These are phyloP conservation scores for Ceratocystis colombiana DNA, from an alignment of 2,329 filamentous ascomycete species.

Conservation along the genomic window DNA sequence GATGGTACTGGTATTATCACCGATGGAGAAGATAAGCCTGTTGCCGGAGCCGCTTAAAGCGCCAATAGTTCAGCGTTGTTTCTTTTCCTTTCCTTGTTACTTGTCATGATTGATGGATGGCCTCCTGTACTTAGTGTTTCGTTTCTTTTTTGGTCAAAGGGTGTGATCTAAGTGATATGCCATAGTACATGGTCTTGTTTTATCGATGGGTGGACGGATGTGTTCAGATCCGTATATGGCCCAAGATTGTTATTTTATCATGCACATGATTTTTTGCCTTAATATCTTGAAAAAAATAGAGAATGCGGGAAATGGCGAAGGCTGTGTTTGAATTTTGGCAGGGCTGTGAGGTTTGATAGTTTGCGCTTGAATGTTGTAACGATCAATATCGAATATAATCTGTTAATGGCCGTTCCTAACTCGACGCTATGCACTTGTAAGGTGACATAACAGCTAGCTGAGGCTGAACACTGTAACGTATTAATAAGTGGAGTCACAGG, in stretches of 20 bases:
- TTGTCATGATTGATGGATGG: conserved; percentile 17
- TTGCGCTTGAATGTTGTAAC: not conserved
- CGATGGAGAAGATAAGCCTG: not conserved
- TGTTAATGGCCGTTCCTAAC: no score
- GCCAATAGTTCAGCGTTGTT: not conserved
- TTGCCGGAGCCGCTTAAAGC: conserved; percentile 9
- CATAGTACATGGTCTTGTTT: conserved; percentile 17
- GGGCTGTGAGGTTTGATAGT: not conserved
- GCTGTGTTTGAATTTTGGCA: not conserved
- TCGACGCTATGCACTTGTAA: no score
- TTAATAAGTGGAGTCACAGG: not conserved
- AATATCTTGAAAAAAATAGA: not conserved
- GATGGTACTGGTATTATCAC: conserved; percentile 7
- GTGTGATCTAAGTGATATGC: conserved; percentile 12
- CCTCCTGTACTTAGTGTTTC: conserved; percentile 15
- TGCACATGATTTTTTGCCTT: not conserved
- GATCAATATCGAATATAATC: not conserved
- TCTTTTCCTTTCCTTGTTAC: conserved; percentile 17
- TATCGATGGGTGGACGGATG: not conserved
- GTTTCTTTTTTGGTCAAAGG: conserved; percentile 12
- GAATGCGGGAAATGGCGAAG: not conserved
- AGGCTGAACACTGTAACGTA: no score
- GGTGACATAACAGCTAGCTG: no score
- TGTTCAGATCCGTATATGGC: not conserved
- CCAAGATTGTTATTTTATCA: not conserved